Conservation (phyloP, 2,329 filamentous ascomycete genomes). For the Exophiala mesophila region DNA sequence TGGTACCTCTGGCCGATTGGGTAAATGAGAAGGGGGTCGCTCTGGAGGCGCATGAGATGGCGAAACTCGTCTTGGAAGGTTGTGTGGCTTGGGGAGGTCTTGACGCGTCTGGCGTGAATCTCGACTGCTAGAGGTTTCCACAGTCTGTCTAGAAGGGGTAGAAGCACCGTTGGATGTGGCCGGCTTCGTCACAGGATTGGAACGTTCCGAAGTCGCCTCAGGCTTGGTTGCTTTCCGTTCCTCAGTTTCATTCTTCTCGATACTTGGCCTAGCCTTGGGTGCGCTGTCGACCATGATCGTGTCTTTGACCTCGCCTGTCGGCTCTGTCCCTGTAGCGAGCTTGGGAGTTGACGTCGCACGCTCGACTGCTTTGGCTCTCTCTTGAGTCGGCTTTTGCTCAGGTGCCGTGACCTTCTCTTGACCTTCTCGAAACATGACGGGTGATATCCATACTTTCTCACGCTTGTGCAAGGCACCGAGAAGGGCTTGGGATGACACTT, state of each 20-base stretch:
- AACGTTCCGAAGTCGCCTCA: conserved; percentile 12
- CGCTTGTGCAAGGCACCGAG: conserved; percentile 45
- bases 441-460: conserved; percentile 47
- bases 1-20: conserved; percentile 31
- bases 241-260: conserved; percentile 15
- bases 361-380: conserved; percentile 3
- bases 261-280: conserved; percentile 14
- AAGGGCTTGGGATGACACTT: conserved; percentile 46
- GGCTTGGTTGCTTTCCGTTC: conserved; percentile 8
- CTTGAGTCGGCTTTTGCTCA: conserved; percentile 10
- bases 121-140: conserved; percentile 12
- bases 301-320: conserved; percentile 45
- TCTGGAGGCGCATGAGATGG: conserved; percentile 26
- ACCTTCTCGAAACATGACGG: conserved; percentile 40
- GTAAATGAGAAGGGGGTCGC: conserved; percentile 35
- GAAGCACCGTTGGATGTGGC: conserved; percentile 11
- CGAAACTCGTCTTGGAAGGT: conserved; percentile 37
- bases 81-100: conserved; percentile 17
- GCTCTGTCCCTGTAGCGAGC: conserved; percentile 28
- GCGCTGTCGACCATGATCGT: conserved; percentile 38
- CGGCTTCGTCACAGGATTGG: conserved; percentile 11
- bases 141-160: conserved; percentile 13
- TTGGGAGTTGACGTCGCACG: conserved; percentile 26
- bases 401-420: conserved; percentile 10
- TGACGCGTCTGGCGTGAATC: conserved; percentile 13